Evolutionary conservation across 768 basidiomycete species (phyloP), one percentile per base, ranked within the genome.

Genomic region (Solioccasus polychromus): DNA sequence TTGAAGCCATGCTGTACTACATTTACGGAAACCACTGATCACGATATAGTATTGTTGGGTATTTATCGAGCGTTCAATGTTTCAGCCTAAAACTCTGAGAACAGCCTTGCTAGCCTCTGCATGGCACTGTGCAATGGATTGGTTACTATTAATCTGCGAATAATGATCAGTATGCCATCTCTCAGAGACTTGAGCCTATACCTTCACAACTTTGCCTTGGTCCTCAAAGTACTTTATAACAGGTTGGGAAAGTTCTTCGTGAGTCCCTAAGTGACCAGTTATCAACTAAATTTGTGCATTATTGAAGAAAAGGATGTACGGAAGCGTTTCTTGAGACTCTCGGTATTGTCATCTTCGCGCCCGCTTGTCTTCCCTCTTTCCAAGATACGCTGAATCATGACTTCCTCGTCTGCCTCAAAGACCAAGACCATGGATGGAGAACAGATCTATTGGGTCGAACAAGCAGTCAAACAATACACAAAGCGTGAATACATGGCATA

Each of bases 311-410:
- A 5, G 10, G 11, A 75, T 85, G 17, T 62, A 88, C 93, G 72
- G 73, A 98, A 97, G n/a, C 96, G 88, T 69, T 98, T 99, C 71
- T 79, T 86, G 69, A 99, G 95, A 63, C 84, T 92, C 66, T 95
- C 92, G 11, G 56, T 54, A 62, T 99, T 99, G 64, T 99, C 96
- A 58, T 99, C 96, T 59, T 92, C 94, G 12, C 96, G 77, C 14
- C 96, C 95, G 44, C 88, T 91, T 0, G 94, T 98, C 75, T 97
- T 86, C 20, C 85, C 86, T 19, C 96, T 83, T 66, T 93, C 86
- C 41, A 94, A 74, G 47, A 99, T 74, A 42, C 96, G 88, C 52
- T 75, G 67, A 23, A 87, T 76, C 85, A 98, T 90, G 52, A 92
- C 84, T 38, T 89, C 79, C 61, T 98, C 86, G 12, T 88, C 84